Base-by-base conservation (phyloP, 2,329 filamentous ascomycete genomes). In the Fusarium sp. region DNA sequence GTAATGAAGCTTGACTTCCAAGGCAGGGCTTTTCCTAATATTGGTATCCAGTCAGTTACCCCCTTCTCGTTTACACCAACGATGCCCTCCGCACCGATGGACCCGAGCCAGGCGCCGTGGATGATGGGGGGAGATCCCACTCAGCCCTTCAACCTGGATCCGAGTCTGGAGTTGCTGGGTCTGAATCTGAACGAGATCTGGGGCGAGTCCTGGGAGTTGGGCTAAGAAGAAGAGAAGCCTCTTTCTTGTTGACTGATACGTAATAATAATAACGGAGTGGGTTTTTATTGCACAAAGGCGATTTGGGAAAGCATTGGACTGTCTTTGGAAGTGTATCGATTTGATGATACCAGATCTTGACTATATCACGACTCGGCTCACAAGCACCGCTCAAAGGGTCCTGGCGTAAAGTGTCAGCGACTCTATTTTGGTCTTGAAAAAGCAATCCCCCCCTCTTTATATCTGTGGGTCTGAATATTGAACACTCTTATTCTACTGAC, bases 151-250 rank as follows among this genome's bases (percentile, higher is more conserved):
- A 84, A 83, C 61, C 79, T 83, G 28, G 83, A 85, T 53, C 82
- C 83, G 57, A 84, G 79, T 65, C 78, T 85, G 45, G 83, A 85
- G 67, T 73, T 83, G 39, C 73, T 85, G 44, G 83, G 83, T 4
- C 76, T 83, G 50, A 83, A 85, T 61, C 71, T 85, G 46, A 84
- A 84, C 58, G 83, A 85, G 62, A 75, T 85, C 49, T 85, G 83
- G 83, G 83, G 81, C 36, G 82, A 83, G 61, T 77, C 77, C 49
- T 80, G 78, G 78, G 78, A 79, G 63, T 68, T 78, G 58, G 77
- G 76, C 53, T 77, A 67, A 72, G 52, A 34, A 19, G 19, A 19
- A 19, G 3, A 19, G 45, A 40, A 42, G 41, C 34, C 28, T 38
- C 22, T 36, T 53, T 38, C 22, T 36, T 53, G 31, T 49, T 57